A percentile compares a stretch with the other conserved stretches of the same genome.
phyloP scores from a whole-genome alignment of 495 filamentous ascomycete species.

The Penicilliopsis zonata region DNA sequence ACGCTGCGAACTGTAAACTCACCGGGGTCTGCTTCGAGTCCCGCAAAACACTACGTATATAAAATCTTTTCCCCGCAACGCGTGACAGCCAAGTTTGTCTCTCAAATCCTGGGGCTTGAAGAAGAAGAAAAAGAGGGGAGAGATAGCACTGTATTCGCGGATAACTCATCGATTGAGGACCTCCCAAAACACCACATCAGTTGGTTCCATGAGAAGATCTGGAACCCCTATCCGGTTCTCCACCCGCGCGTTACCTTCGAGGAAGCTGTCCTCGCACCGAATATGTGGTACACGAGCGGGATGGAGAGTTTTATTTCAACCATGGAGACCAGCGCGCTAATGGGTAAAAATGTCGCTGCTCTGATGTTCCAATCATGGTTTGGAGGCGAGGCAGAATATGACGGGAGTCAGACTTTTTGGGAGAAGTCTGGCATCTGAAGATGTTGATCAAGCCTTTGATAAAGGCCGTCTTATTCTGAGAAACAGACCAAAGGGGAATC shows the following conservation, averaged over 20 bases:
- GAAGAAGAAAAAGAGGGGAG: not conserved
- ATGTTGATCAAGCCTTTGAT: too few species aligned
- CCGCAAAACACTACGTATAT: constrained; percentile 65
- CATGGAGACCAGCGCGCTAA: constrained; percentile 94
- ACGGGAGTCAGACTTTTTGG: not conserved
- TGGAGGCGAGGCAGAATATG: constrained; percentile 6
- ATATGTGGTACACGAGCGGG: constrained; percentile 80
- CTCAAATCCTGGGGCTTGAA: constrained; percentile 22
- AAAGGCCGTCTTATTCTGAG: too few species aligned
- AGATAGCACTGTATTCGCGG: constrained; percentile 5
- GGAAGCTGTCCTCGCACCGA: constrained; percentile 50
- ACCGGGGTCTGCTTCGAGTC: constrained; percentile 26
- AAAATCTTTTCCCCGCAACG: constrained; percentile 84
- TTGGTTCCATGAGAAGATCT: constrained; percentile 67
- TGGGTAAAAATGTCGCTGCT: constrained; percentile 88
- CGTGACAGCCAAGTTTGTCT: constrained; percentile 52
- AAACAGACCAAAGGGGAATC: too few species aligned
- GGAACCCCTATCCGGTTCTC: constrained; percentile 77
- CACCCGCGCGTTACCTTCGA: constrained; percentile 82
- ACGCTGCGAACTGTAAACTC: constrained; percentile 54
- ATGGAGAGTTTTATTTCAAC: constrained; percentile 94
- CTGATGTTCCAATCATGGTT: constrained; percentile 58
- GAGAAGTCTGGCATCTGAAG: not conserved
- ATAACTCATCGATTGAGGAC: constrained; percentile 21
- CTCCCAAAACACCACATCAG: constrained; percentile 42